These are phyloP conservation scores for Cystobasidium slooffiae DNA, from an alignment of 1,284 basidiomycete species.

Conservation along the genomic window DNA sequence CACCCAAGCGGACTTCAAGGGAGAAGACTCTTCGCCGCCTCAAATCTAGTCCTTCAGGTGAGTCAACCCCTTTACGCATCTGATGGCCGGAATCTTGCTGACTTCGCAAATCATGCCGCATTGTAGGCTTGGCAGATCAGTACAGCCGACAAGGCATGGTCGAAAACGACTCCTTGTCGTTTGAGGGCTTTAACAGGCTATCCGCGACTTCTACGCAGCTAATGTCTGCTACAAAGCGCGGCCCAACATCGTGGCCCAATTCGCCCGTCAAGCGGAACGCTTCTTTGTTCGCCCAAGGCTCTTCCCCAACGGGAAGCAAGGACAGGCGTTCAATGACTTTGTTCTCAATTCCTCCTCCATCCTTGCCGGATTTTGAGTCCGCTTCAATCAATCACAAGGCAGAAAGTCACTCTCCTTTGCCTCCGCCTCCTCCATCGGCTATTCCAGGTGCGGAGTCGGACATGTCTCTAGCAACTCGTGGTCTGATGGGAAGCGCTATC, in stretches of 20 bases:
- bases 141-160: not conserved
- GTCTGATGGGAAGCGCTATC: not conserved
- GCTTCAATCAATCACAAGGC: not conserved
- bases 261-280: conserved; percentile 30
- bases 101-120: not conserved
- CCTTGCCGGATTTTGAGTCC: not conserved
- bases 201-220: not conserved
- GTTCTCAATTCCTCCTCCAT: not conserved
- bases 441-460: not conserved
- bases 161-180: not conserved
- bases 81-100: not conserved
- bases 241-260: conserved; percentile 34
- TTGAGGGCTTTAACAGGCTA: not conserved
- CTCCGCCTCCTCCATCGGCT: not conserved
- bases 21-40: conserved; percentile 12
- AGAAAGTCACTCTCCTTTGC: not conserved
- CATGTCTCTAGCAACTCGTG: not conserved
- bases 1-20: not conserved
- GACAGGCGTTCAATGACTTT: too few relatives aligned
- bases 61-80: not conserved
- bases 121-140: conserved; percentile 5
- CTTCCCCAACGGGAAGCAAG: too few relatives aligned
- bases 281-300: conserved; percentile 6
- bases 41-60: conserved; percentile 25
- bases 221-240: conserved; percentile 3